A percentile compares a stretch with the other conserved stretches of the same genome.
These are phyloP conservation scores for Mycena citricolor DNA, from an alignment of 1,284 basidiomycete species.

Conservation along the genomic window DNA sequence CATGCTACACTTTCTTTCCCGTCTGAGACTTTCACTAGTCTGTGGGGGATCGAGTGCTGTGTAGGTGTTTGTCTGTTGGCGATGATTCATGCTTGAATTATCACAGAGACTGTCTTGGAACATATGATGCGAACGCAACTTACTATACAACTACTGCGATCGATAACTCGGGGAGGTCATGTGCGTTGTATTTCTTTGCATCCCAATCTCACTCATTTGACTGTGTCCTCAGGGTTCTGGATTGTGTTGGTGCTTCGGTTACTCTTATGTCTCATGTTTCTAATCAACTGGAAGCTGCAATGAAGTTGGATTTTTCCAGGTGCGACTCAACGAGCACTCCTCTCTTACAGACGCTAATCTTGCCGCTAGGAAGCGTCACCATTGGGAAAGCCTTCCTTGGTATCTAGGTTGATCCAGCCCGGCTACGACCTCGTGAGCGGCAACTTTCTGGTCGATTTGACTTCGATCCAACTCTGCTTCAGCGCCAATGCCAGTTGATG, in stretches of 20 bases:
- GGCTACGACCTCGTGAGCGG: conserved; percentile 53
- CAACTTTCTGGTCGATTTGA: conserved; percentile 8
- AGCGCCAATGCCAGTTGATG: conserved; percentile 61
- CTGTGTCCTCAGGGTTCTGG: conserved; percentile 21
- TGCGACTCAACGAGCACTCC: conserved; percentile 19
- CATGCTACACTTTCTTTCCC: conserved; percentile 27
- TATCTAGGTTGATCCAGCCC: conserved; percentile 61
- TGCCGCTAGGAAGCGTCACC: conserved; percentile 63
- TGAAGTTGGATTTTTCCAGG: conserved; percentile 65
- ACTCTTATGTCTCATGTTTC: too few relatives aligned
- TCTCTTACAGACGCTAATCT: not conserved
- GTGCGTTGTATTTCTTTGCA: conserved; percentile 4
- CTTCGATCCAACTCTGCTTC: not conserved
- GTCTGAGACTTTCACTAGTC: too few relatives aligned
- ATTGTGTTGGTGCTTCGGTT: conserved; percentile 34
- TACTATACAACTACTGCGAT: conserved; percentile 54
- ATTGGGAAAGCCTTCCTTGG: conserved; percentile 47
- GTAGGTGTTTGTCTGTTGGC: too few relatives aligned
- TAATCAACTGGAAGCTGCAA: conserved; percentile 64
- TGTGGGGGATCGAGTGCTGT: too few relatives aligned
- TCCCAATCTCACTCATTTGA: not conserved
- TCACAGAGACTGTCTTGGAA: conserved; percentile 54
- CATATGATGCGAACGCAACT: conserved; percentile 47
- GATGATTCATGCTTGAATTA: too few relatives aligned
- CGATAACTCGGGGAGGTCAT: conserved; percentile 38